Base-by-base conservation (phyloP, 2,329 filamentous ascomycete species). In the Nemania sp. region DNA sequence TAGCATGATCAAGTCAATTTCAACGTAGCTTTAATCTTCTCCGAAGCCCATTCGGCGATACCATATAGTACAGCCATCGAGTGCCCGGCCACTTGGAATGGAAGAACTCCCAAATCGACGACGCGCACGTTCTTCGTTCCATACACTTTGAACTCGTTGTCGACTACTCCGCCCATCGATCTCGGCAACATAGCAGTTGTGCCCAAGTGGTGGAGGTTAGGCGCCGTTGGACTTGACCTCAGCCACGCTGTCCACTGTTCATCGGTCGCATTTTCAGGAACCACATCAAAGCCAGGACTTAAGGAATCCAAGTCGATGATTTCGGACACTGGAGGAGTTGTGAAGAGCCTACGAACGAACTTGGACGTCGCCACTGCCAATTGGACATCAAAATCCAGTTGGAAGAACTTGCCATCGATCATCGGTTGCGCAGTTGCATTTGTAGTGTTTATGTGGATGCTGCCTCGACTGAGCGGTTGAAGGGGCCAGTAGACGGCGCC, bases 141-240 rank as follows among this genome's bases (percentile, higher is more conserved):
- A 36, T 52, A 52, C 22, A 52, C 49, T 34, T 46, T 52, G 31
- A 52, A 46, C 40, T 52, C 49, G 26, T 46, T 46, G 43, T 47
- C 49, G 41, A 52, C 49, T 41, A 52, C 49, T 37, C 49, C 49
- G 34, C 49, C 49, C 49, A 52, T 46, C 49, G 41, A 37, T 31
- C 41, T 45, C 31, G 49, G 49, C 49, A 52, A 39, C 49, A 52
- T 52, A 40, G 49, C 49, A 40, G 49, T 46, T 31, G 49, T 52
- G 30, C 49, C 42, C 41, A 52, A 33, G 41, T 45, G 49, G 41
- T 52, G 49, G 31, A 52, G 42, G 42, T 52, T 52, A 23, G 48
- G 48, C 36, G 19, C 17, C 37, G 44, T 44, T 34, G 48, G 30
- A 43, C 37, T 43, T 19, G 49, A 52, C 24, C 33, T 45, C 42